Base-by-base conservation (phyloP, 2,329 filamentous ascomycete genomes). In the Beauveria rudraprayagi region DNA sequence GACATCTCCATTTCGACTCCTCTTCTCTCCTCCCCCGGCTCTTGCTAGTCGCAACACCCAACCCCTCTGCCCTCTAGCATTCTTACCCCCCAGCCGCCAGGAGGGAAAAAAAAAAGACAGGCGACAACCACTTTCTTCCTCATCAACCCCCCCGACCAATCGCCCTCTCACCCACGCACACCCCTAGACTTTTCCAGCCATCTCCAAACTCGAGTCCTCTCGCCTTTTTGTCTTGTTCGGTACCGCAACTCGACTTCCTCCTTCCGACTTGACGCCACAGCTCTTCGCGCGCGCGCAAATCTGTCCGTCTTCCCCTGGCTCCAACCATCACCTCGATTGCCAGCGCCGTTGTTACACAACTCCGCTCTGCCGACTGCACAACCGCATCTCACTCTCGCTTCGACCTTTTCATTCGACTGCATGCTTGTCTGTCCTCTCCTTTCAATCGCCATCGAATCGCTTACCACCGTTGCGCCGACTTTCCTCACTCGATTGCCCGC, bases 171-270 rank as follows among this genome's bases (percentile, higher is more conserved):
- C 43, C 5, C 46, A 40, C 46, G 40, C 53, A 44, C 46, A 22
- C 60, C 34, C 47, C 40, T 46, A 26, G 28, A 3, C 17, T 24
- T 30, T 52, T 40, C 77, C 76, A 78, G 76, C 78, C 77, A 76
- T 78, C 72, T 69, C 67, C 68, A 71, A 69, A 67, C 69, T 71
- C 72, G 73, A 74, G 47, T 43, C 16, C 56, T 37, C 24, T 16
- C n/a, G 66, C 63, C 10, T 37, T 11, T 34, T 53, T 61, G 28
- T 26, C 47, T n/a, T 59, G 30, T n/a, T 40, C 26, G 24, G 37
- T 10, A 43, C 19, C 48, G 37, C n/a, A 19, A 17, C 40, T n/a
- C 34, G 34, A 37, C 34, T 37, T 37, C 11, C 28, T 37, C 16
- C 26, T 11, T 24, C 40, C 6, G 44, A 16, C 54, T 37, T 56